These are phyloP conservation scores for Penicillium aurantiogriseum DNA, from an alignment of 2,329 filamentous ascomycete genomes.

Conservation along the genomic window DNA sequence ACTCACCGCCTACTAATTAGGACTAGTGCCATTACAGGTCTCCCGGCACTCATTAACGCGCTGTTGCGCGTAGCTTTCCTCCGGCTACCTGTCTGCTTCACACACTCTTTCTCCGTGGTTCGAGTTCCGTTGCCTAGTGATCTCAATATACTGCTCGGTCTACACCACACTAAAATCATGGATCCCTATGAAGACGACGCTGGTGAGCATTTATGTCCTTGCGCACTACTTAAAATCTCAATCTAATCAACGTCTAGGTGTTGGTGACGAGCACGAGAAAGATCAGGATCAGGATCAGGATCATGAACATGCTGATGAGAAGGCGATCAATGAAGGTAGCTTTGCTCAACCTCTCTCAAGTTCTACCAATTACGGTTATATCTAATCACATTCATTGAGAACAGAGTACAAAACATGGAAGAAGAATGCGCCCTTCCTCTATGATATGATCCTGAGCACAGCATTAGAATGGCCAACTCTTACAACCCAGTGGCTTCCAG, in stretches of 20 bases:
- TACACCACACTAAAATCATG: slow-evolving; percentile 23
- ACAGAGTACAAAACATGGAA: slow-evolving; percentile 99
- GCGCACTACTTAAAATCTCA: slow-evolving; percentile 13
- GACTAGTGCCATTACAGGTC: slow-evolving; percentile 24
- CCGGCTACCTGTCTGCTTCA: not conserved
- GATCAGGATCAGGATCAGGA: slow-evolving; percentile 56
- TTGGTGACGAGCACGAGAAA: slow-evolving; percentile 39
- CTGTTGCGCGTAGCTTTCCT: slow-evolving; percentile 27
- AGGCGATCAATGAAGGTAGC: slow-evolving; percentile 90
- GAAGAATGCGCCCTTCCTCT: slow-evolving; percentile 97
- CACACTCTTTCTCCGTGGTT: not conserved
- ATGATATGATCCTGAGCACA: slow-evolving; percentile 94
- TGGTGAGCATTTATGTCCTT: slow-evolving; percentile 14
- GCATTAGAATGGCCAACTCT: slow-evolving; percentile 96
- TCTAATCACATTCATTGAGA: slow-evolving; percentile 3
- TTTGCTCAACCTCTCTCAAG: not conserved
- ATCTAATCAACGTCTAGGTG: slow-evolving; percentile 23
- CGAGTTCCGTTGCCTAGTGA: not conserved
- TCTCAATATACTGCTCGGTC: not conserved
- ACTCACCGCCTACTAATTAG: slow-evolving; percentile 25
- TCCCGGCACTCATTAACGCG: slow-evolving; percentile 38
- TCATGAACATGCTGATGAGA: slow-evolving; percentile 74
- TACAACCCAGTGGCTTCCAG: slow-evolving; percentile 97
- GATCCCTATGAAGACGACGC: slow-evolving; percentile 39
- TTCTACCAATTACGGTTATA: not conserved